These are phyloP conservation scores for Mycena filopes DNA, from an alignment of 768 basidiomycete genomes.

Conservation along the genomic window DNA sequence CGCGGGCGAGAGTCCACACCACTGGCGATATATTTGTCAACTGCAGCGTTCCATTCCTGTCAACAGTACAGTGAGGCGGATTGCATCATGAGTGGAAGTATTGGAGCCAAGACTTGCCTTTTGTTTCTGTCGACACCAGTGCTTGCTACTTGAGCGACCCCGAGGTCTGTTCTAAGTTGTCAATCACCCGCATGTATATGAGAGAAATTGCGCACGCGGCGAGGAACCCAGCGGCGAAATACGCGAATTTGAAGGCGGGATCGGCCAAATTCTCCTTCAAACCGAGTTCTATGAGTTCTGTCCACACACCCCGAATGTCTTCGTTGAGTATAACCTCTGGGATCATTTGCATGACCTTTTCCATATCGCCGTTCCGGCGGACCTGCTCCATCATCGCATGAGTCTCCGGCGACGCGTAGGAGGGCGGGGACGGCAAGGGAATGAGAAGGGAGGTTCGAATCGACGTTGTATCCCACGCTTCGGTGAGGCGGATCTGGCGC, in stretches of 20 bases:
- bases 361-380: neutral
- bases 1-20: conserved; percentile 27
- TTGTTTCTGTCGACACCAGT: conserved; percentile 20
- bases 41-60: conserved; percentile 38
- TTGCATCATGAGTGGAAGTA: neutral
- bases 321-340: conserved; percentile 7
- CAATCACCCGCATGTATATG: neutral
- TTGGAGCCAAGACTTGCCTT: conserved; percentile 1
- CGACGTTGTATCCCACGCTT: conserved; percentile 37
- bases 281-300: conserved; percentile 13
- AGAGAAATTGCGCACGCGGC: conserved; percentile 9
- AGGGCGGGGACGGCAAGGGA: no score
- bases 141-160: conserved; percentile 21
- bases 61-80: neutral
- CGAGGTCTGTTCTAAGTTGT: conserved; percentile 4
- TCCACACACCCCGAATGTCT: neutral
- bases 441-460: no score
- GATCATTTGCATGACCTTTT: conserved; percentile 4
- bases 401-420: conserved; percentile 7
- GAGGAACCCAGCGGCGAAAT: conserved; percentile 14
- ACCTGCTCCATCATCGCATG: conserved; percentile 12
- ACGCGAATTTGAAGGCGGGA: conserved; percentile 16
- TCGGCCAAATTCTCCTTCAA: neutral
- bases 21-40: conserved; percentile 39
- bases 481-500: conserved; percentile 21